Evolutionary conservation across 331 rosid genomes (phyloP).

Genomic region (Telfairia occidentalis): DNA sequence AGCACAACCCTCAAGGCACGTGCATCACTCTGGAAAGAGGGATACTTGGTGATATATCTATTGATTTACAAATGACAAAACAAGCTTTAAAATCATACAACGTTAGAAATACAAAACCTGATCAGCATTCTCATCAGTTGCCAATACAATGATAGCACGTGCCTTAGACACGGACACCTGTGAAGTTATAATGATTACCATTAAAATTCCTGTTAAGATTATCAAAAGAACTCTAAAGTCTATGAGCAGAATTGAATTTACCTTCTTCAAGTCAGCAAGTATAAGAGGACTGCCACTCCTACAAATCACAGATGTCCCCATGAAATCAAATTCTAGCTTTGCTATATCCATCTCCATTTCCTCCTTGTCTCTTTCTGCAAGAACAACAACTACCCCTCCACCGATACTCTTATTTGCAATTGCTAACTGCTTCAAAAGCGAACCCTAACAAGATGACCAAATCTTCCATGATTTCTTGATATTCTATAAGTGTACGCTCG

Average conservation of each 20-base stretch:
- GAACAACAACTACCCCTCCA: constrained; percentile 90
- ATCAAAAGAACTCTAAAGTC: not conserved
- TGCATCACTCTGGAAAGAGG: constrained; percentile 76
- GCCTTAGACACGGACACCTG: constrained; percentile 99
- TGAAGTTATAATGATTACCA: constrained; percentile 8
- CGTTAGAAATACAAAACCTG: constrained; percentile 42
- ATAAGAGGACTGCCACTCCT: constrained; percentile 99
- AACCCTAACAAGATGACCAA: constrained; percentile 45
- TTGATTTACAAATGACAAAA: constrained; percentile 10
- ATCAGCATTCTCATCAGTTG: constrained; percentile 91
- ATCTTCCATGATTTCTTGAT: not conserved
- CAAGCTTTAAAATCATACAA: constrained; percentile 6
- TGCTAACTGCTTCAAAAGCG: constrained; percentile 93
- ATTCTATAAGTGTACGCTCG: not conserved
- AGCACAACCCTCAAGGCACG: constrained; percentile 97
- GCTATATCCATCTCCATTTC: constrained; percentile 96
- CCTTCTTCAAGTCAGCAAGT: constrained; percentile 93
- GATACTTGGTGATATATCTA: constrained; percentile 13
- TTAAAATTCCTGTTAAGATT: not conserved
- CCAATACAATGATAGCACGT: constrained; percentile 94
- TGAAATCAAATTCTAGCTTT: constrained; percentile 90
- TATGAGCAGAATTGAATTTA: constrained; percentile 12
- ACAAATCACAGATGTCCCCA: constrained; percentile 95
- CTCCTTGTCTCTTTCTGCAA: constrained; percentile 98
- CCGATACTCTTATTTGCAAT: constrained; percentile 92